phyloP scores from a whole-genome alignment of 805 yeast species.

The Saccharomycopsis fermentans region DNA sequence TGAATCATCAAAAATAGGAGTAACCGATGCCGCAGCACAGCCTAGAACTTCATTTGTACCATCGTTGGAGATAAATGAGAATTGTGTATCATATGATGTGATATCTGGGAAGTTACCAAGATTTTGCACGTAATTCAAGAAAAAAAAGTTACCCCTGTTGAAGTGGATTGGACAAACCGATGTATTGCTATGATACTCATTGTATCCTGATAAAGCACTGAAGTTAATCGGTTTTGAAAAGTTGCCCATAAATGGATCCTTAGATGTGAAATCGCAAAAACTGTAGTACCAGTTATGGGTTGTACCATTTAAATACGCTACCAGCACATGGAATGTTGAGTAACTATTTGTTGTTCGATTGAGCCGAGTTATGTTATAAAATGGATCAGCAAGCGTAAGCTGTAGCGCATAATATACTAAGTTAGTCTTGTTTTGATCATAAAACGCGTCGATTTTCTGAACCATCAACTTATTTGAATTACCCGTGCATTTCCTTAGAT shows the following conservation, averaged over 20 bases:
- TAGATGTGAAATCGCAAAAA: constrained; percentile 29
- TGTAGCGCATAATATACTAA: constrained; percentile 6
- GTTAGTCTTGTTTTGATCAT: constrained; percentile 11
- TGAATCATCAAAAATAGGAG: constrained; percentile 36
- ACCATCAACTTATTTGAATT: constrained; percentile 2
- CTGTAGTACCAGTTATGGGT: constrained; percentile 32
- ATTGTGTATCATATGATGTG: constrained; percentile 36
- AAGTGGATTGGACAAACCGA: background rate
- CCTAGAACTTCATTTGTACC: constrained; percentile 31
- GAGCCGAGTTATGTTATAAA: constrained; percentile 31
- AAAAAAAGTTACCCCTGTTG: constrained; percentile 20
- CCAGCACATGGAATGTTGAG: constrained; percentile 38
- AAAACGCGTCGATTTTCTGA: constrained; percentile 11
- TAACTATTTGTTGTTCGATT: constrained; percentile 35
- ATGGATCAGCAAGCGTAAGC: background rate
- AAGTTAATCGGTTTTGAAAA: background rate
- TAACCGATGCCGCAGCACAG: constrained; percentile 38
- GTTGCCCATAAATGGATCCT: background rate
- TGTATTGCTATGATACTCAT: background rate
- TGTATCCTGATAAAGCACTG: background rate
- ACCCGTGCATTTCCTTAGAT: background rate
- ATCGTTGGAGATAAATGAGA: constrained; percentile 34
- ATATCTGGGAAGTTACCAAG: constrained; percentile 25
- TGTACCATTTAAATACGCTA: constrained; percentile 35
- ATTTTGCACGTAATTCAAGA: constrained; percentile 21